Evolutionary conservation across 192 early-diverging fungal genomes (phyloP), one percentile per base, ranked within the genome.

Genomic region (Kickxella alabastrina): DNA sequence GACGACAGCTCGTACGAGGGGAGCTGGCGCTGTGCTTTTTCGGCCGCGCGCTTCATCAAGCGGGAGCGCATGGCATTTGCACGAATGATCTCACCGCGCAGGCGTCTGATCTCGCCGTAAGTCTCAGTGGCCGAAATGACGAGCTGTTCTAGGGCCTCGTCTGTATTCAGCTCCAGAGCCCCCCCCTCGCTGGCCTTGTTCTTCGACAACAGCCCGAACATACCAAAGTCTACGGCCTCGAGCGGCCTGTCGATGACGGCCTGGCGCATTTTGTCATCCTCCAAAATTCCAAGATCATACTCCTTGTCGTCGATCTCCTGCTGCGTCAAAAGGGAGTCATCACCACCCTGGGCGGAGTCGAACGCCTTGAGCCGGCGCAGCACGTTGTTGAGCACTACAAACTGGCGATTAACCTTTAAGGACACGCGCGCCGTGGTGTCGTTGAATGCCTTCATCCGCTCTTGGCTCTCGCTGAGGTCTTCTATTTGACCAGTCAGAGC

Each of bases 1-100:
- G 55, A 34, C 0, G 72, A 69, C 26, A 75, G 52, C 50, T 64
- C 61, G 15, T 45, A 68, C 27, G 72, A 75, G 10, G 72, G 72
- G 34, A 75, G 52, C 41, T 63, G 64, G 54, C 52, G 52, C 6
- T 52, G 51, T 35, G 68, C 72, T 6, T 31, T 38, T 53, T 75
- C 43, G n/a, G 56, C 60, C 48, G 69, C 10, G 13, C 72, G 65
- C 61, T 56, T 59, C 47, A 75, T 46, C 49, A 75, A 14, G 3
- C 60, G 72, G 4, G 43, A 48, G 5, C 72, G 66, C 34, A 69
- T 61, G 21, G 52, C 54, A 36, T 59, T 62, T 3, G 54, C 49
- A 10, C 62, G 47, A 15, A 43, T 28, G 13, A 58, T 50, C 7
- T 62, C 61, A 14, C 49, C 25, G 15, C 72, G 65, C 6, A 75